Conservation (phyloP, 371 early-diverging fungal species). For the Nematocida displodere region DNA sequence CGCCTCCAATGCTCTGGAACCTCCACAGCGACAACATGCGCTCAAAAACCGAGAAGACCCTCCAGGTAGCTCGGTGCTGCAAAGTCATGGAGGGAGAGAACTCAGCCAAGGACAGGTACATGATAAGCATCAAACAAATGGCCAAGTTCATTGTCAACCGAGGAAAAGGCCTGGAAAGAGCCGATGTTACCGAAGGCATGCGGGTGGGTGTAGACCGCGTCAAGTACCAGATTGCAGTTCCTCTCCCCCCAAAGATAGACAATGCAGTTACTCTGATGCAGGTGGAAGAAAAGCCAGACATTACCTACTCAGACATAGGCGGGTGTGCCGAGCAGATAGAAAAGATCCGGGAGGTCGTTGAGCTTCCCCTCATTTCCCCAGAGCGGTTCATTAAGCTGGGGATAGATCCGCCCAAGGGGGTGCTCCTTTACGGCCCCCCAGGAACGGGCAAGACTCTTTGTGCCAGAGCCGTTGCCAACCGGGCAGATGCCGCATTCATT, state of each 20-base stretch:
- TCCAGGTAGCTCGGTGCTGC: slow-evolving; percentile 71
- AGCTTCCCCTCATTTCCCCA: slow-evolving; percentile 82
- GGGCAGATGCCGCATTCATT: slow-evolving; percentile 97
- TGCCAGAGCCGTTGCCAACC: slow-evolving; percentile 96
- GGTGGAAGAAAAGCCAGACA: slow-evolving; percentile 98
- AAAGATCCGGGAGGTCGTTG: slow-evolving; percentile 97
- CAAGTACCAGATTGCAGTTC: slow-evolving; percentile 96
- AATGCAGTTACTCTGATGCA: slow-evolving; percentile 99
- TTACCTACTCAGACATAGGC: slow-evolving; percentile 96
- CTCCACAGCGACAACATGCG: slow-evolving; percentile 90
- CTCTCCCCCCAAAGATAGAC: slow-evolving; percentile 98
- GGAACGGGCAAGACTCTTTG: slow-evolving; percentile 99
- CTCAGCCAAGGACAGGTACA: slow-evolving; percentile 73
- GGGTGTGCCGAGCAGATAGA: slow-evolving; percentile 99
- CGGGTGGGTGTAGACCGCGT: slow-evolving; percentile 95
- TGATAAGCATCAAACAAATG: slow-evolving; percentile 95
- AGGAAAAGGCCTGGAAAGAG: slow-evolving; percentile 85
- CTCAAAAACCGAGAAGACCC: slow-evolving; percentile 85
- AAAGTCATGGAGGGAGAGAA: slow-evolving; percentile 68
- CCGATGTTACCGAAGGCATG: slow-evolving; percentile 97
- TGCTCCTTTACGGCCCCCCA: slow-evolving; percentile 92
- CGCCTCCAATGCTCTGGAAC: slow-evolving; percentile 96
- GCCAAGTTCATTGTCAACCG: slow-evolving; percentile 97
- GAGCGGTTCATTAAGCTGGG: slow-evolving; percentile 83
- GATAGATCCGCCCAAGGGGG: slow-evolving; percentile 94